These are phyloP conservation scores for Lolium perenne DNA, from an alignment of 176 grass and related monocot genomes.

Conservation along the genomic window DNA sequence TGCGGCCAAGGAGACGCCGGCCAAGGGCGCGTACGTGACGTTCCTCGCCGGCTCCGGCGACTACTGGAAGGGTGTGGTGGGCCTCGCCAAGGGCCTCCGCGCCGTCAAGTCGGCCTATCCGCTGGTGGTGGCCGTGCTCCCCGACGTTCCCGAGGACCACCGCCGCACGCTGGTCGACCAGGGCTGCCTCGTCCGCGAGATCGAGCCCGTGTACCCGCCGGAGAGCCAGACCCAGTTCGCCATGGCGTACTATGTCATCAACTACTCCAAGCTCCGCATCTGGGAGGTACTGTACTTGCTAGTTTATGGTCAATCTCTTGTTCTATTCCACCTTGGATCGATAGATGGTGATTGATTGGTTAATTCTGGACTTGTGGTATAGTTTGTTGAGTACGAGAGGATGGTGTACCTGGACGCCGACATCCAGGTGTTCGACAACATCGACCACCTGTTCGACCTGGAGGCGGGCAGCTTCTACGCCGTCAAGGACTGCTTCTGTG, in stretches of 20 bases:
- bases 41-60: slow-evolving; percentile 83
- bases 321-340: too few relatives aligned
- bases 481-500: slow-evolving; percentile 89
- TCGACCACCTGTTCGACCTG: slow-evolving; percentile 74
- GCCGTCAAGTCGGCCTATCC: slow-evolving; percentile 54
- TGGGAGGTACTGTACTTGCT: slow-evolving; percentile 67
- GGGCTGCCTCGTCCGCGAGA: slow-evolving; percentile 79
- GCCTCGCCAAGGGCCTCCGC: slow-evolving; percentile 76
- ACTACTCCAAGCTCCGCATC: slow-evolving; percentile 97
- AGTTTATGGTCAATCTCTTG: background rate
- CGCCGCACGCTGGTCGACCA: slow-evolving; percentile 44
- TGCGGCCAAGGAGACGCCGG: background rate
- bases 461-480: slow-evolving; percentile 58
- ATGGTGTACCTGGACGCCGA: slow-evolving; percentile 86
- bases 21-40: slow-evolving; percentile 63
- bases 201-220: slow-evolving; percentile 72
- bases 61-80: slow-evolving; percentile 80
- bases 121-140: slow-evolving; percentile 77
- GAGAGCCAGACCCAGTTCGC: slow-evolving; percentile 76
- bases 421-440: slow-evolving; percentile 75
- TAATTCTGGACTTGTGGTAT: too few relatives aligned
- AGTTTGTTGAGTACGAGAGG: slow-evolving; percentile 82
- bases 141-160: slow-evolving; percentile 66
- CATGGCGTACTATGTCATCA: slow-evolving; percentile 94
- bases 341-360: background rate